phyloP scores from a whole-genome alignment of 1,284 basidiomycete genomes.

The Trametes polyzona region DNA sequence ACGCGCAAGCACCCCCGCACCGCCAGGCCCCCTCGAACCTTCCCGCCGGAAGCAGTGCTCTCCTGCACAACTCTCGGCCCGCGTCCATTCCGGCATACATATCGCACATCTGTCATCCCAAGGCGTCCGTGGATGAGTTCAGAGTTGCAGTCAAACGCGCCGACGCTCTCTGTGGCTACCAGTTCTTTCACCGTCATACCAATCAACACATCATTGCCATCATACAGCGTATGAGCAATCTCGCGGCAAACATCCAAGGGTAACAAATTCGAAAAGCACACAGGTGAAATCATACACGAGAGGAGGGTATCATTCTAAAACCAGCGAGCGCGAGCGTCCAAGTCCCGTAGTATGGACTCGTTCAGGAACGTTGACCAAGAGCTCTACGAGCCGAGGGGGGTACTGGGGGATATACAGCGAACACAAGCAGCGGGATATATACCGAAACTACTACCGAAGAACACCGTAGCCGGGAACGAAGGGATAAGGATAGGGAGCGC shows the following conservation, averaged over 20 bases:
- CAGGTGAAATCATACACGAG: neutral
- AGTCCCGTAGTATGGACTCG: neutral
- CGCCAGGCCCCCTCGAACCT: conserved; percentile 1
- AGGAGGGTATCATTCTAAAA: conserved; percentile 1
- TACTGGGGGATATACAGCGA: conserved; percentile 2
- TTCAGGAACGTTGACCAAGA: neutral
- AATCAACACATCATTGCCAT: neutral
- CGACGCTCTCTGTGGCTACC: no score
- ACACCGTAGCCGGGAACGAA: neutral
- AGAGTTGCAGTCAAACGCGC: no score
- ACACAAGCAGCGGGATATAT: neutral
- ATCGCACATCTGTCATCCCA: neutral
- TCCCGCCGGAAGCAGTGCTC: no score
- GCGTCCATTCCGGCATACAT: no score
- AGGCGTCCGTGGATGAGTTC: no score
- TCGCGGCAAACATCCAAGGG: neutral
- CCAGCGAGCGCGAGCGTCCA: neutral
- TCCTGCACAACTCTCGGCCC: no score
- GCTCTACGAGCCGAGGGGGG: neutral
- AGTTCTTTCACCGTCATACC: no score
- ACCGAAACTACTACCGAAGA: no score
- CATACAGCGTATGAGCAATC: neutral
- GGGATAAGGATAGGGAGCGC: conserved; percentile 20
- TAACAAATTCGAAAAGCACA: neutral
- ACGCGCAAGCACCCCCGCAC: conserved; percentile 29